phyloP scores from a whole-genome alignment of 768 basidiomycete species.

The Pleurotus citrinopileatus region DNA sequence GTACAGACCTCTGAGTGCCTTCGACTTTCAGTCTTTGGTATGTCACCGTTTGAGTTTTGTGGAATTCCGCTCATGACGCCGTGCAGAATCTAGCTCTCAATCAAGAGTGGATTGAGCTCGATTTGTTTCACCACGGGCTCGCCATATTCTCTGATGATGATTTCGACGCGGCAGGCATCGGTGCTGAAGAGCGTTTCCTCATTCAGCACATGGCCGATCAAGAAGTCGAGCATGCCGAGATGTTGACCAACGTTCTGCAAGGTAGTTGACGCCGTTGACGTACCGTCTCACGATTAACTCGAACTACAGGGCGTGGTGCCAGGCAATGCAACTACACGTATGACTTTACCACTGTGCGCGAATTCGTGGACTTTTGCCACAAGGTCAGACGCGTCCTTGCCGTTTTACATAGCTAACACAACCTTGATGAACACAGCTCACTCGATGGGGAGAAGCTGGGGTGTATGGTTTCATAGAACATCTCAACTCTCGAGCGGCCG shows the following conservation, averaged over 20 bases:
- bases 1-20: constrained; percentile 33
- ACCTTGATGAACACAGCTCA: constrained; percentile 27
- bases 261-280: constrained; percentile 16
- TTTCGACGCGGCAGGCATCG: constrained; percentile 53
- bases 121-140: constrained; percentile 57
- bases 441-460: constrained; percentile 55
- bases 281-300: constrained; percentile 8
- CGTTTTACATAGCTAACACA: neutral
- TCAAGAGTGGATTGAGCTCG: constrained; percentile 63
- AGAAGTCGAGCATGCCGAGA: constrained; percentile 58
- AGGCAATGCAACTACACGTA: constrained; percentile 58
- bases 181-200: constrained; percentile 48
- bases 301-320: constrained; percentile 37
- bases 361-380: constrained; percentile 61
- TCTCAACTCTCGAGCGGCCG: constrained; percentile 53
- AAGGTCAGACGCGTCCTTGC: constrained; percentile 26
- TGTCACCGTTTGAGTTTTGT: neutral
- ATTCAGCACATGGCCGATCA: constrained; percentile 65
- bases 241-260: constrained; percentile 50
- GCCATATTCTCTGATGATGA: constrained; percentile 51
- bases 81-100: constrained; percentile 51
- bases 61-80: neutral
- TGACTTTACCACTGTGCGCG: constrained; percentile 52
- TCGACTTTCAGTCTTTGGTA: constrained; percentile 52
- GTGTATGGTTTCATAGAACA: constrained; percentile 66